Evolutionary conservation across 176 grass and related monocot genomes (phyloP), one percentile per base, ranked within the genome.

Genomic region (Carex littledalei): DNA sequence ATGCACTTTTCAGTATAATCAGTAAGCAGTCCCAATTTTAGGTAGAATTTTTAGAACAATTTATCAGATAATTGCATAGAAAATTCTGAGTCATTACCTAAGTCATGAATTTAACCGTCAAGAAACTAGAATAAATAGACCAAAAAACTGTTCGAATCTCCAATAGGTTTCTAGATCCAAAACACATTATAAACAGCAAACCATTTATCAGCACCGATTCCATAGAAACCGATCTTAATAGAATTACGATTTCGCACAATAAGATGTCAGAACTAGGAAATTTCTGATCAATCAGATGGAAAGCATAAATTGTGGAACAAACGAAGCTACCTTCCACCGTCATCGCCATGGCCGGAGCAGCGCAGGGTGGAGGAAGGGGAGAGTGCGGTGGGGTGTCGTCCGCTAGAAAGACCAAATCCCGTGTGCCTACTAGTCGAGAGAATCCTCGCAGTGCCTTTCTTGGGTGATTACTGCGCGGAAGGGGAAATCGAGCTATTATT

Each of bases 321-420:
- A 63, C 20, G 12, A 67, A 52, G 17, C 62, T 83, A 83, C 81
- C 81, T 83, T 69, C 81, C 45, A 83, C 81, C 24, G 81, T 83
- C 81, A 83, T 83, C 63, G 22, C 81, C 81, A 83, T 83, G 43
- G 81, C 63, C 32, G 63, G 63, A 67, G 39, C 79, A 52, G 41
- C 24, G 74, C 9, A 50, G 41, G 13, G 70, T 22, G 41, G 41
- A 24, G 7, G 14, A 22, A 56, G 3, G 18, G 16, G 6, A 1
- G 1, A 18, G 3, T 2, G 35, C 3, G 34, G 2, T 7, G 16
- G 43, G 35, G 7, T 35, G 8, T 10, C 17, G 32, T 71, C 9
- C 1, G 6, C 22, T 16, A 18, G 50, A 56, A 56, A 78, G 14
- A 78, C 52, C 50, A 56, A 29, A 26, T 78, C 73, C 45, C 12